Conservation (phyloP, 176 grass and related monocot species). For the Elymus sibiricus region DNA sequence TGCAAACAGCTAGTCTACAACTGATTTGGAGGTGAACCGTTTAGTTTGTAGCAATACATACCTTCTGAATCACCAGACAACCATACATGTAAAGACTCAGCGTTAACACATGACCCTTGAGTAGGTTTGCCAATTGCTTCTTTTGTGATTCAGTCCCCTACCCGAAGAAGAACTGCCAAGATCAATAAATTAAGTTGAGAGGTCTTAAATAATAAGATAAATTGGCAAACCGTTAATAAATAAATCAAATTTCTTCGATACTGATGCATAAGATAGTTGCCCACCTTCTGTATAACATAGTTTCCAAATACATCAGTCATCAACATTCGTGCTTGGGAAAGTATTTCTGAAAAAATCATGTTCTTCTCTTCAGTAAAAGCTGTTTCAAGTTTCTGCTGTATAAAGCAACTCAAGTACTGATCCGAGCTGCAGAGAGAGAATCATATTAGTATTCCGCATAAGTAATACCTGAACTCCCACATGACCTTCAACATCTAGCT, state of each 20-base stretch:
- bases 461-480: conserved; percentile 92
- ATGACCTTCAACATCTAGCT: conserved; percentile 75
- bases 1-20: background rate
- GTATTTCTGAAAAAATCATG: conserved; percentile 82
- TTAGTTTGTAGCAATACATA: conserved; percentile 13
- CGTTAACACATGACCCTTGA: conserved; percentile 65
- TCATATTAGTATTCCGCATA: conserved; percentile 15
- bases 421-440: conserved; percentile 60
- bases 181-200: conserved; percentile 15
- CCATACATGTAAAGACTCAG: conserved; percentile 98
- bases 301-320: conserved; percentile 99
- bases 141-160: conserved; percentile 76
- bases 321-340: conserved; percentile 66
- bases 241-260: background rate
- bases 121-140: conserved; percentile 67
- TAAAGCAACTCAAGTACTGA: conserved; percentile 85
- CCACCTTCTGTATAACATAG: conserved; percentile 95
- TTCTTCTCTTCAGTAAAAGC: conserved; percentile 83
- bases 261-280: conserved; percentile 29
- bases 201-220: background rate
- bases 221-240: background rate
- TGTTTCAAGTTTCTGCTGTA: conserved; percentile 94
- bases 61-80: conserved; percentile 97
- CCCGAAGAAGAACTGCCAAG: conserved; percentile 81
- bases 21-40: background rate